phyloP scores from a whole-genome alignment of 2,329 filamentous ascomycete species.

The Penicillium sclerotigenum region DNA sequence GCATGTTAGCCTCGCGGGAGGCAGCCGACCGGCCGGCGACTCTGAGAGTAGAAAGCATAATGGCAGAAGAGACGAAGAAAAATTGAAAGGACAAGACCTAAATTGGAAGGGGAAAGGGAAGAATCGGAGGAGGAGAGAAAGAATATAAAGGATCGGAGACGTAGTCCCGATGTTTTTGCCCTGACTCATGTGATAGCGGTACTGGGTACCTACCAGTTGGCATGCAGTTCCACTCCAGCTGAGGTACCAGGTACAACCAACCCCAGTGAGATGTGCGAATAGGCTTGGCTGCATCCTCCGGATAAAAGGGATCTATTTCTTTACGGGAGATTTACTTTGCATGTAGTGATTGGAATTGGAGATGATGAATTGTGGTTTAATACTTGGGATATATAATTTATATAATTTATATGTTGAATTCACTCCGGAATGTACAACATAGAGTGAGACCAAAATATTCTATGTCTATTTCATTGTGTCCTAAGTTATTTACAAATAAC shows the following conservation, averaged over 20 bases:
- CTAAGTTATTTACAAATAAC: background rate
- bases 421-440: background rate
- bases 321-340: no score
- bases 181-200: conserved; percentile 27
- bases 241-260: conserved; percentile 18
- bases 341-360: background rate
- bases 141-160: conserved; percentile 25
- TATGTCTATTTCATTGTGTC: no score
- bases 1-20: conserved; percentile 39
- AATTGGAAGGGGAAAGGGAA: conserved; percentile 13
- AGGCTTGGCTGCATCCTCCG: conserved; percentile 12
- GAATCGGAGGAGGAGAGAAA: conserved; percentile 10
- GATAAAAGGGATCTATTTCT: background rate
- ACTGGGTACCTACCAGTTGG: conserved; percentile 15
- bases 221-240: conserved; percentile 1
- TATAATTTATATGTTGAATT: background rate
- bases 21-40: conserved; percentile 43
- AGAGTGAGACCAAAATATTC: background rate
- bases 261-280: background rate
- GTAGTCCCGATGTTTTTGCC: conserved; percentile 18
- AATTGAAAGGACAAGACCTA: conserved; percentile 7
- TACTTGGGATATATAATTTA: no score
- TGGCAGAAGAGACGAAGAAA: conserved; percentile 5
- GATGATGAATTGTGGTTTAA: background rate
- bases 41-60: conserved; percentile 49